Base-by-base conservation (phyloP, 495 filamentous ascomycete genomes). In the Penicillium macrosclerotiorum region DNA sequence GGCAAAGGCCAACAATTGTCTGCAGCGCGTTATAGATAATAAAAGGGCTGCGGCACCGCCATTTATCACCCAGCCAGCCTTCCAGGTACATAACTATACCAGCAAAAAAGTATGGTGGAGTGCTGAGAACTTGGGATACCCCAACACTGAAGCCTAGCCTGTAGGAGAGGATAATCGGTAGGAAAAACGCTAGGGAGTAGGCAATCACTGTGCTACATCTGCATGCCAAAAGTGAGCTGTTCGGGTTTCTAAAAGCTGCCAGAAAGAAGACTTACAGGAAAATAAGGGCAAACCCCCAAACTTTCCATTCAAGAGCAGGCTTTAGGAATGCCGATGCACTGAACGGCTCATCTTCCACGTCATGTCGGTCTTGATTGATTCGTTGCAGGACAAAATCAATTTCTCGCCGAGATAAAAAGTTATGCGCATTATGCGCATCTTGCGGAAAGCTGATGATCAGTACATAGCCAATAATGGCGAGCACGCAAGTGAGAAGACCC, bases 221-320 rank as follows among this genome's bases (percentile, higher is more conserved):
- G 14, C 13, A 26, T 14, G 11, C 16, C 11, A 32, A 32, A 13
- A 4, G 3, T 26, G 12, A 5, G 4, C 16, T 6, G 0, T 84
- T 89, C 0, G 85, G 82, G 76, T 83, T 23, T 86, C n/a, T n/a
- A n/a, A n/a, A n/a, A n/a, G n/a, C n/a, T 80, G 2, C 87, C 62
- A 55, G 86, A 88, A 30, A 85, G 69, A 26, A 85, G 65, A 62
- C 69, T 63, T 63, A 70, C 63, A 89, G 89, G 70, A 85, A 89
- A 54, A 88, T 66, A 40, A 69, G 72, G 4, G 80, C 79, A 51
- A 88, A 90, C 1, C 77, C 83, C 64, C 88, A 90, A 11, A 89
- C 65, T 60, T 89, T 90, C 5, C 76, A 3, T 68, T 63, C 14
- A 83, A 63, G 17, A 82, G 73, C 43, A 79, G 67, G 57, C 49